Base-by-base conservation (phyloP, 1,139 yeast genomes). In the Taphrina wiesneri region DNA sequence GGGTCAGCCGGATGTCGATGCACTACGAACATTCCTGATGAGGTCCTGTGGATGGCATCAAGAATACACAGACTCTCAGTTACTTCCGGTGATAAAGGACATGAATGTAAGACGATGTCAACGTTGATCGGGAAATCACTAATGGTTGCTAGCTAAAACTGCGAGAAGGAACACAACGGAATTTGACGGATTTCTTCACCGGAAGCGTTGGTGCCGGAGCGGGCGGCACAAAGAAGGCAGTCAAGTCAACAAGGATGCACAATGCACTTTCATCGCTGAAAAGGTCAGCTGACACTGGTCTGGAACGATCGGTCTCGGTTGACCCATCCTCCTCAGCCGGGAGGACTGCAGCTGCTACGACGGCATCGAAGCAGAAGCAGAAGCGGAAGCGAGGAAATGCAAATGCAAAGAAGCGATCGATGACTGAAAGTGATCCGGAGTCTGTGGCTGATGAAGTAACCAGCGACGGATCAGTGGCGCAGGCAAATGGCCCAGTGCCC, bases 1-100 rank as follows among this genome's bases (percentile, higher is more conserved):
- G 99, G 98, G 98, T 0, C 79, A 81, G 1, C 97, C 98, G 0
- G 90, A 90, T 74, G 77, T 92, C 68, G 97, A 92, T 71, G 85
- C 85, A 70, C 79, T 95, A 61, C 77, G 97, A 46, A 80, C 85
- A 0, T 92, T 83, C 72, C 78, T 95, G 74, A 83, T 83, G 82
- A 80, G 78, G 56, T 84, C 85, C 65, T 85, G 91, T n/a, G 91
- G 92, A 2, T 95, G 99, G 98, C 77, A 84, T 1, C 86, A 85
- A 71, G 85, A 82, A 15, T 81, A 84, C 68, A 87, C 91, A 1
- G 96, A 93, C 73, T 95, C 90, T 73, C 86, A 91, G 5, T 79
- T 95, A 75, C 82, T 92, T n/a, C 99, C 99, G 1, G 84, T 95
- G 67, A 86, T 95, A 21, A 82, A 86, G 71, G 93, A 87, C 71